Base-by-base conservation (phyloP, 768 basidiomycete species). In the Termitomyces sp. region DNA sequence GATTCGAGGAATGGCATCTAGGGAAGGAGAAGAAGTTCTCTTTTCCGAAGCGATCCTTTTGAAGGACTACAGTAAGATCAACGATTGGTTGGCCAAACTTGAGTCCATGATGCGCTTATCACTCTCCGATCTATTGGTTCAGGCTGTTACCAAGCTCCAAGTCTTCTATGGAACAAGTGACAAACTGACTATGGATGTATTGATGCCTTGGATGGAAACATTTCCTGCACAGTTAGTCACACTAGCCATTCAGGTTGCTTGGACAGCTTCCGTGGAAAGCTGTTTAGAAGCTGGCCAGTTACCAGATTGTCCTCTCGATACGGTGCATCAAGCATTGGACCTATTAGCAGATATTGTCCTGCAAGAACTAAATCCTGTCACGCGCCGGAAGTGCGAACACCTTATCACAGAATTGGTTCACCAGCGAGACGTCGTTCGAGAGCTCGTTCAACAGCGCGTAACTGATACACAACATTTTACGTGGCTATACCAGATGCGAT, bases 401-500 rank as follows among this genome's bases (percentile, higher is more conserved):
- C 84, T 99, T 61, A 98, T 99, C 75, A 98, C 96, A 0, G 97
- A 99, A 69, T 83, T 99, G 14, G 97, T 98, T 40, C 97, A 99
- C 70, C 94, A 99, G 68, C 84, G 97, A 60, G 97, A 99, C 71
- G 96, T 98, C 41, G 87, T 86, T 40, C 88, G 97, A 12, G 74
- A 79, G 12, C 85, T 98, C 54, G 80, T 90, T 54, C 78, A 83
- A 57, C 82, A 86, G 64, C 72, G 77, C 30, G 79, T 89, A 14
- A 55, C 73, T 3, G 87, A 92, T 60, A 70, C 82, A 56, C 85
- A 83, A 63, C 80, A 80, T 45, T 99, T 98, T 70, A 82, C 84
- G 2, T 99, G 97, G 97, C 74, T 98, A 14, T 96, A 91, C 64
- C 94, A 98, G 67, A 98, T 99, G 97, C 90, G 97, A 9, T 99